Percentiles rank a stretch among this genome's conserved stretches.
Conservation (phyloP, 2,329 filamentous ascomycete species). For the Ophiocordyceps robertsii region DNA sequence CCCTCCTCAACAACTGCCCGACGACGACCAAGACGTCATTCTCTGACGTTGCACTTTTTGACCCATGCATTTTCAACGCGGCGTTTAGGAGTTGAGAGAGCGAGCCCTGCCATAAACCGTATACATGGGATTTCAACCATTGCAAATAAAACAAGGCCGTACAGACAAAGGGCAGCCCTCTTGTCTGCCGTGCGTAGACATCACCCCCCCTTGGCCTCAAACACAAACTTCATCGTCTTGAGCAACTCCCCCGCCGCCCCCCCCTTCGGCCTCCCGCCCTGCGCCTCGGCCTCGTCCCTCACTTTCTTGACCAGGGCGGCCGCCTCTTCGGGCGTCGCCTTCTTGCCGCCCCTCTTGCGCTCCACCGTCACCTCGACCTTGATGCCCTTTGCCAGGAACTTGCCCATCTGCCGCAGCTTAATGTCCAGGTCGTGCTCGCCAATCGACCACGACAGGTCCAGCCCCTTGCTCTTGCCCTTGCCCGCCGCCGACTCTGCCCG, state of each 20-base stretch:
- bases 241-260: conserved; percentile 31
- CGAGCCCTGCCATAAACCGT: too few relatives aligned
- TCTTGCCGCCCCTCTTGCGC: conserved; percentile 47
- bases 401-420: conserved; percentile 50
- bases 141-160: too few relatives aligned
- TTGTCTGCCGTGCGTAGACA: neutral
- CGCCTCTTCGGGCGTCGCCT: conserved; percentile 48
- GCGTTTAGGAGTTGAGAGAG: too few relatives aligned
- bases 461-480: conserved; percentile 46
- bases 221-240: conserved; percentile 26
- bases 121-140: too few relatives aligned
- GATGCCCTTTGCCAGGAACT: conserved; percentile 61
- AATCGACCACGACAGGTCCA: conserved; percentile 90
- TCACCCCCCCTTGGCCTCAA: conserved; percentile 19
- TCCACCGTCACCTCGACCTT: conserved; percentile 62
- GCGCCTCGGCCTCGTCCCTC: conserved; percentile 17
- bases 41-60: neutral
- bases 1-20: neutral
- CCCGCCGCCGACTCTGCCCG: conserved; percentile 25
- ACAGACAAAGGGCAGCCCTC: too few relatives aligned
- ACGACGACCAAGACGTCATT: conserved; percentile 15
- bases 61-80: too few relatives aligned
- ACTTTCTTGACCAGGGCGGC: conserved; percentile 36
- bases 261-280: conserved; percentile 25
- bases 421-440: conserved; percentile 61